Evolutionary conservation across 2,329 filamentous ascomycete species (phyloP).

Genomic region (Dactylellina cionopaga): DNA sequence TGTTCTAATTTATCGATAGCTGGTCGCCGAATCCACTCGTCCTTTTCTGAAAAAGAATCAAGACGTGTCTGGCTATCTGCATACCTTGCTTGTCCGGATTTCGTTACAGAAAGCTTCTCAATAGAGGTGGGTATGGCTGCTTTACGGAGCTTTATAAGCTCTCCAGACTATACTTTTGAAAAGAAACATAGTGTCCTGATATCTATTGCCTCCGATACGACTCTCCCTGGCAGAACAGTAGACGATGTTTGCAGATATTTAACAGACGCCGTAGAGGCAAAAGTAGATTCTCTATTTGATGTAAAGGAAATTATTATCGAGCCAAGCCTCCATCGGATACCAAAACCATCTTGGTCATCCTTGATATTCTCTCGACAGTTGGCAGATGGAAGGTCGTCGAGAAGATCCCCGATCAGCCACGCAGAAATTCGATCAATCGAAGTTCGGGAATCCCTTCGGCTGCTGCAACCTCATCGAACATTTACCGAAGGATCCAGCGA

Average conservation of each 20-base stretch:
- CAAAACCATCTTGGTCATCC: slow-evolving; percentile 12
- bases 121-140: slow-evolving; percentile 3
- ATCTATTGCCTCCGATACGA: slow-evolving; percentile 2
- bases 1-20: slow-evolving; percentile 19
- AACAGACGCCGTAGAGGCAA: background rate
- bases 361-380: slow-evolving; percentile 18
- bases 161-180: background rate
- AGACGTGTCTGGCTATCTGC: slow-evolving; percentile 23
- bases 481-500: slow-evolving; percentile 56
- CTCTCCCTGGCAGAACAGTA: slow-evolving; percentile 4
- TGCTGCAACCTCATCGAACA: slow-evolving; percentile 50
- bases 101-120: slow-evolving; percentile 6
- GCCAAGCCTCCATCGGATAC: background rate
- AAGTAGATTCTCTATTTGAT: background rate
- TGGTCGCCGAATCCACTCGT: slow-evolving; percentile 9
- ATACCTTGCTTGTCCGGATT: slow-evolving; percentile 9
- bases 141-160: slow-evolving; percentile 4
- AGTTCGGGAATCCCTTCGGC: slow-evolving; percentile 24
- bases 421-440: slow-evolving; percentile 15
- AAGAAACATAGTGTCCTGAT: slow-evolving; percentile 10
- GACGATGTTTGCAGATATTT: slow-evolving; percentile 37
- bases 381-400: slow-evolving; percentile 13
- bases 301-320: background rate
- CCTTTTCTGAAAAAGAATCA: slow-evolving; percentile 29
- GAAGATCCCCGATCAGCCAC: slow-evolving; percentile 3